phyloP scores from a whole-genome alignment of 345 rosid species.

The Pseudoturritis turrita region DNA sequence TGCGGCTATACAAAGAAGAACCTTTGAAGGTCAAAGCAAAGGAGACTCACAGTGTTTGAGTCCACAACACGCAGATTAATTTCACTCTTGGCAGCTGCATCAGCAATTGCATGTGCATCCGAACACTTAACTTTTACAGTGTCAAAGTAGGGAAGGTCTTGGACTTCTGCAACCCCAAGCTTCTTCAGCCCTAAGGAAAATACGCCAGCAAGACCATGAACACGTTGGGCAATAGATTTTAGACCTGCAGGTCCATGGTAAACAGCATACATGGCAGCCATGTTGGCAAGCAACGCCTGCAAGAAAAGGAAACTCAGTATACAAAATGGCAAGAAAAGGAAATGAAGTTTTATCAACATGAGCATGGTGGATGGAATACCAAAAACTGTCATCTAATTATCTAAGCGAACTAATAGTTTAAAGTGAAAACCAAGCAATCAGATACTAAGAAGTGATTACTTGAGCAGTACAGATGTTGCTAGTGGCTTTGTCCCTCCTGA shows the following conservation, averaged over 20 bases:
- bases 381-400: neutral
- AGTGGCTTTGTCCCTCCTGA: conserved; percentile 97
- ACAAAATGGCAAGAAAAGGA: conserved; percentile 6
- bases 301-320: conserved; percentile 14
- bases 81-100: conserved; percentile 63
- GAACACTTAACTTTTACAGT: conserved; percentile 81
- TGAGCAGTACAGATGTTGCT: conserved; percentile 99
- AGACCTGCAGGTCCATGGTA: conserved; percentile 97
- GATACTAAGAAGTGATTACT: conserved; percentile 38
- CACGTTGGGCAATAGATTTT: conserved; percentile 75
- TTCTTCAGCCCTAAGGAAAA: conserved; percentile 84
- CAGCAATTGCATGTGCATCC: conserved; percentile 81
- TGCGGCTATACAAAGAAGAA: neutral
- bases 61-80: conserved; percentile 84
- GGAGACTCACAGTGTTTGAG: conserved; percentile 64
- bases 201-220: conserved; percentile 92
- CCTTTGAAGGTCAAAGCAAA: conserved; percentile 2
- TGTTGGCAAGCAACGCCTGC: conserved; percentile 95
- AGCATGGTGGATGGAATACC: neutral
- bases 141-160: conserved; percentile 85
- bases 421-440: neutral
- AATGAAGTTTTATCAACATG: neutral
- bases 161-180: conserved; percentile 82
- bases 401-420: neutral
- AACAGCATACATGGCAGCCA: conserved; percentile 98